These are phyloP conservation scores for Fusarium buxicola DNA, from an alignment of 2,329 filamentous ascomycete species.

Conservation along the genomic window DNA sequence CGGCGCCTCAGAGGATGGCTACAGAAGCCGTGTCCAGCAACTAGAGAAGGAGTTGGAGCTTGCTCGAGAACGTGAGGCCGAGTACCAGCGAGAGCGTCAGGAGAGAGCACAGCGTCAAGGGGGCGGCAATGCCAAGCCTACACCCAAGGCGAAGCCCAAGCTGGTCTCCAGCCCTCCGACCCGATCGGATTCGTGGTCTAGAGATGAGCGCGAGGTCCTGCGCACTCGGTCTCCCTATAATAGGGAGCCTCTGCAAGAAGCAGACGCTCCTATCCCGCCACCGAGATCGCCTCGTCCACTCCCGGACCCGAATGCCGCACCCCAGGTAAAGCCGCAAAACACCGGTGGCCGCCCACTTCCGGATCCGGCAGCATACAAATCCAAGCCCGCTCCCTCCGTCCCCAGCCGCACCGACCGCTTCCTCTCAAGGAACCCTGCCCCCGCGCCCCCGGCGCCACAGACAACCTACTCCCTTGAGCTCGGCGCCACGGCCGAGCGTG, in stretches of 20 bases:
- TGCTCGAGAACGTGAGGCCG: conserved; percentile 70
- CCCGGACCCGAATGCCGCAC: conserved; percentile 57
- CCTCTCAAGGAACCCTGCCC: conserved; percentile 65
- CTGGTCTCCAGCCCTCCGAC: conserved; percentile 49
- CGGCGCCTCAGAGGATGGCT: conserved; percentile 54
- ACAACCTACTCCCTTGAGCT: conserved; percentile 67
- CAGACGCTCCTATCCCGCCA: conserved; percentile 40
- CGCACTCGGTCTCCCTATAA: conserved; percentile 63
- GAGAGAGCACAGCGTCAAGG: conserved; percentile 55
- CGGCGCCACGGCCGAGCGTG: conserved; percentile 69
- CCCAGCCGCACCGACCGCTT: conserved; percentile 68
- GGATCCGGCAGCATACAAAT: conserved; percentile 32
- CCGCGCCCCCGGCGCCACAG: conserved; percentile 54
- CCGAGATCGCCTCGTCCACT: conserved; percentile 61
- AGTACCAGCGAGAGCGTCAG: conserved; percentile 70
- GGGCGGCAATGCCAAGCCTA: conserved; percentile 29
- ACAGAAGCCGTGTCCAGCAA: conserved; percentile 79
- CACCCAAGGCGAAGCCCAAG: conserved; percentile 49
- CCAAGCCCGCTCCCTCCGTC: conserved; percentile 37
- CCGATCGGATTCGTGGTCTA: conserved; percentile 72
- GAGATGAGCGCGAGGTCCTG: conserved; percentile 73
- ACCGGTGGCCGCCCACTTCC: conserved; percentile 37
- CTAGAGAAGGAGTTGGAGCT: conserved; percentile 78
- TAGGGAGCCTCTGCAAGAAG: conserved; percentile 47
- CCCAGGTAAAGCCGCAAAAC: conserved; percentile 22